These are phyloP conservation scores for Pseudonitzschia pungens DNA, from an alignment of 108 stramenopile genomes.

Conservation along the genomic window DNA sequence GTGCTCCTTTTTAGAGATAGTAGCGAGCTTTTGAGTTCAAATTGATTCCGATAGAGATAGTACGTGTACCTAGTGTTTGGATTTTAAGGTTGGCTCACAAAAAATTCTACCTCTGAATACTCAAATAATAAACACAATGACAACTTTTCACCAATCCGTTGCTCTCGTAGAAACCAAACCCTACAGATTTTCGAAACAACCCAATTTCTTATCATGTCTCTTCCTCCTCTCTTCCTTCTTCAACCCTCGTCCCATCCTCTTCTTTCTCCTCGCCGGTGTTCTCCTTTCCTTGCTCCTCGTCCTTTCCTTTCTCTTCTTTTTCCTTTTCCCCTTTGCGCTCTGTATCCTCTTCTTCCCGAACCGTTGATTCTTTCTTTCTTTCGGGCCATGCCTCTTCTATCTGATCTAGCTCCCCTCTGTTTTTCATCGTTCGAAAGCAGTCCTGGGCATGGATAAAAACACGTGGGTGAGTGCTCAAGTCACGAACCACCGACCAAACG, in stretches of 20 bases:
- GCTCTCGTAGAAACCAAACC: too few relatives aligned
- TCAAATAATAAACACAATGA: too few relatives aligned
- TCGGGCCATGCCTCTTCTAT: background rate
- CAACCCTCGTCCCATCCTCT: background rate
- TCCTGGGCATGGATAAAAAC: slow-evolving; percentile 28
- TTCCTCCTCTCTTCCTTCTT: background rate
- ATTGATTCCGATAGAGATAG: too few relatives aligned
- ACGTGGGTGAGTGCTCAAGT: background rate
- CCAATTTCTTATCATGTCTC: background rate
- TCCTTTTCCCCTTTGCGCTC: background rate
- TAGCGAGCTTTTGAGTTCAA: too few relatives aligned
- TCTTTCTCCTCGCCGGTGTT: background rate
- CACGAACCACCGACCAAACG: background rate
- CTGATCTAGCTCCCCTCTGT: slow-evolving; percentile 26
- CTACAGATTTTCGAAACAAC: too few relatives aligned
- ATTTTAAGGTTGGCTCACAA: too few relatives aligned
- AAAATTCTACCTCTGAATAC: too few relatives aligned
- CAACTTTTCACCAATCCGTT: too few relatives aligned
- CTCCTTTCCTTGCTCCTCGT: background rate
- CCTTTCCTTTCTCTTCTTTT: background rate
- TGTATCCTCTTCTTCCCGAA: background rate
- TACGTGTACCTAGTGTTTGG: too few relatives aligned
- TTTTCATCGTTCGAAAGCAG: slow-evolving; percentile 60
- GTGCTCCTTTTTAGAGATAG: too few relatives aligned
- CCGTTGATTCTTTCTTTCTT: background rate